Conservation (phyloP, 768 basidiomycete genomes). For the Phylloporus sp. region DNA sequence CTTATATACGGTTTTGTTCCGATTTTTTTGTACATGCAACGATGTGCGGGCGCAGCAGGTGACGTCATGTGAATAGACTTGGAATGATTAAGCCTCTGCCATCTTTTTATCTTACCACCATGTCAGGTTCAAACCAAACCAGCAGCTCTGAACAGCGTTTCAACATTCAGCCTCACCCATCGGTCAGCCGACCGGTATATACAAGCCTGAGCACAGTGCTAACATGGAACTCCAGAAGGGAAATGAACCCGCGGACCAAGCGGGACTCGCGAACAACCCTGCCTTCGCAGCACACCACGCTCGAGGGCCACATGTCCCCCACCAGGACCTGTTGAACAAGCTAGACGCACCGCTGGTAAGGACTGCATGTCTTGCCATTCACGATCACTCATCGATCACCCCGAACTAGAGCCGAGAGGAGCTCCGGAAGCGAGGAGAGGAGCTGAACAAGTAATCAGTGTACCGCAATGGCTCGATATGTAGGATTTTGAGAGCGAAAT, state of each 20-base stretch:
- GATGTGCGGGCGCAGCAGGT: background rate
- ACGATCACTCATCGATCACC: background rate
- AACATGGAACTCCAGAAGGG: slow-evolving; percentile 39
- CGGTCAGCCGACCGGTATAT: slow-evolving; percentile 37
- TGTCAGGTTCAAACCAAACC: slow-evolving; percentile 14
- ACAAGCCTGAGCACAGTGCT: background rate
- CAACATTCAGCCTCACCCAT: slow-evolving; percentile 59
- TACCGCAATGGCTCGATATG: background rate
- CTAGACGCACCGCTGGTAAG: slow-evolving; percentile 48
- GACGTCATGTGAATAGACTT: slow-evolving; percentile 13
- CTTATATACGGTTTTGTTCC: background rate
- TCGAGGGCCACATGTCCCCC: slow-evolving; percentile 50
- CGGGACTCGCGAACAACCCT: background rate
- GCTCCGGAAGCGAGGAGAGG: slow-evolving; percentile 41
- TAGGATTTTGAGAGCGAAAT: background rate
- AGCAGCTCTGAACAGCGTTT: slow-evolving; percentile 37
- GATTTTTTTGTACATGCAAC: background rate
- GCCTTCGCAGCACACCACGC: slow-evolving; percentile 44
- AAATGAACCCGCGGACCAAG: slow-evolving; percentile 57
- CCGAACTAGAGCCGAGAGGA: slow-evolving; percentile 47
- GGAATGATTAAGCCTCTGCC: background rate
- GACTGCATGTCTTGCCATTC: background rate
- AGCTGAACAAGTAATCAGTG: slow-evolving; percentile 39
- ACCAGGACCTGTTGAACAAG: slow-evolving; percentile 39
- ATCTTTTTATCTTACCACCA: slow-evolving; percentile 1